Percentiles rank a stretch among this genome's conserved stretches.
phyloP scores from a whole-genome alignment of 1,284 basidiomycete genomes.

The Trichosporon sp. region DNA sequence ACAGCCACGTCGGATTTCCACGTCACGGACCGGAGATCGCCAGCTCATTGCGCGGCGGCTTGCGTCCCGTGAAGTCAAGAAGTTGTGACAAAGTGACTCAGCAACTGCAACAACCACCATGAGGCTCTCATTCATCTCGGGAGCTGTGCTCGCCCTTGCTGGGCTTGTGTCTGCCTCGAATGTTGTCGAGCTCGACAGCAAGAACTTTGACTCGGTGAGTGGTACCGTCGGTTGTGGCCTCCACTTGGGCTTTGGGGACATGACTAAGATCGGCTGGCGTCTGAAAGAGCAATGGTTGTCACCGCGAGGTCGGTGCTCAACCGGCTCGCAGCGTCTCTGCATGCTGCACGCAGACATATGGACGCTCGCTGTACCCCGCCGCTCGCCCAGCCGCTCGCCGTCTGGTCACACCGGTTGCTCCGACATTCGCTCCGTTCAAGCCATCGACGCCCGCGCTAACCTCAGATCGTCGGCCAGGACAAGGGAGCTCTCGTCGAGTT shows the following conservation, averaged over 20 bases:
- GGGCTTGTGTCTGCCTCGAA: constrained; percentile 67
- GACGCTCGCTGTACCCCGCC: neutral
- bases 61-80: too few relatives aligned
- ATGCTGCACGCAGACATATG: too few relatives aligned
- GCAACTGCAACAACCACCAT: constrained; percentile 53
- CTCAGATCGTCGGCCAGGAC: constrained; percentile 65
- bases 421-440: too few relatives aligned
- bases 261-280: neutral
- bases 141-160: constrained; percentile 61
- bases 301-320: neutral
- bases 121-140: constrained; percentile 65
- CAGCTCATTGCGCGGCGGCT: too few relatives aligned
- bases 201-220: constrained; percentile 71
- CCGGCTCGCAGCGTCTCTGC: too few relatives aligned
- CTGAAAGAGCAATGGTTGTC: neutral
- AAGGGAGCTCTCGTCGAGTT: constrained; percentile 86
- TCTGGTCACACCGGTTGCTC: neutral
- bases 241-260: neutral
- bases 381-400: neutral
- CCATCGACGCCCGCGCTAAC: neutral
- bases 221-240: neutral
- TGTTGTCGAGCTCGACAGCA: constrained; percentile 73
- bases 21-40: too few relatives aligned
- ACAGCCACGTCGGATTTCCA: too few relatives aligned
- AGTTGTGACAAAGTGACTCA: neutral